phyloP scores from a whole-genome alignment of 345 rosid species.

The Heritiera littoralis region DNA sequence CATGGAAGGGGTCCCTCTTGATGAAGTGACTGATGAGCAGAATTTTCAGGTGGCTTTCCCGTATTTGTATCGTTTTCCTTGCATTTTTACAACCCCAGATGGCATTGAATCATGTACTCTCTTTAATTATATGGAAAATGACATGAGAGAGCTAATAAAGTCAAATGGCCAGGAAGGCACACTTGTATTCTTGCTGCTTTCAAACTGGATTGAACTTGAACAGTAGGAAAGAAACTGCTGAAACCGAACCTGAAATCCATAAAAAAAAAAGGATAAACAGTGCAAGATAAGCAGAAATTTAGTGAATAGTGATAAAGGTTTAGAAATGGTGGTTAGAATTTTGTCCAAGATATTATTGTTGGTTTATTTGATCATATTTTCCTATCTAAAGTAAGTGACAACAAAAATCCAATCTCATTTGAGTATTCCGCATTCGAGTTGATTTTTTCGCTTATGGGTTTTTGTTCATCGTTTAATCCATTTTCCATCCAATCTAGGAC shows the following conservation, averaged over 20 bases:
- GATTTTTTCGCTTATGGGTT: too few species aligned
- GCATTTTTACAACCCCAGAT: background rate
- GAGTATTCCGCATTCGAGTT: too few species aligned
- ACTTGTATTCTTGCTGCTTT: too few species aligned
- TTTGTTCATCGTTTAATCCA: too few species aligned
- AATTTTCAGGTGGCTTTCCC: background rate
- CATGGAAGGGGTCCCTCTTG: background rate
- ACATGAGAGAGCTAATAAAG: too few species aligned
- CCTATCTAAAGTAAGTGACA: too few species aligned
- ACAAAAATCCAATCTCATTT: background rate
- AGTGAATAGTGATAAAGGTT: background rate
- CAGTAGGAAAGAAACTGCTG: background rate
- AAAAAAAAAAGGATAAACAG: background rate
- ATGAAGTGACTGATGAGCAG: background rate
- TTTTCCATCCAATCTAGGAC: background rate
- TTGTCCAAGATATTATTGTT: too few species aligned
- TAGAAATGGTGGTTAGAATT: background rate
- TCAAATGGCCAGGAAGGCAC: too few species aligned
- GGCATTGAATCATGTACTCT: background rate
- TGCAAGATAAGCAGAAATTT: background rate
- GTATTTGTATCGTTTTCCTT: background rate
- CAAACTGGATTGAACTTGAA: background rate
- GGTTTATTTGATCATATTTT: too few species aligned
- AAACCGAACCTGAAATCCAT: background rate
- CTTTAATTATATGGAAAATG: background rate